phyloP scores from a whole-genome alignment of 2,329 filamentous ascomycete genomes.

The Diaporthe vexans region DNA sequence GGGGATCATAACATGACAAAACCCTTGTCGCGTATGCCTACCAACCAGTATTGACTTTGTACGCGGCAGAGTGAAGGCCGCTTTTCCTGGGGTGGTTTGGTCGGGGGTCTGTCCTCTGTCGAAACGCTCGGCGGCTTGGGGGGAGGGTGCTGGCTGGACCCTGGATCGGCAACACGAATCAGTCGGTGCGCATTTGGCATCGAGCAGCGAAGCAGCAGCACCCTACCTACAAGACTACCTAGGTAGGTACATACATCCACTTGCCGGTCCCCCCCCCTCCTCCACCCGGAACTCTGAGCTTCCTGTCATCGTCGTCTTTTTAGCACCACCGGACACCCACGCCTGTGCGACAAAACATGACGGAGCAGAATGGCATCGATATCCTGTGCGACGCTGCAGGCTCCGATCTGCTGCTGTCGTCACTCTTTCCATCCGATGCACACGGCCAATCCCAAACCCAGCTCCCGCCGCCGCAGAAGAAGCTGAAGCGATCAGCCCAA shows the following conservation, averaged over 20 bases:
- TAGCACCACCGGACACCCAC: slow-evolving; percentile 7
- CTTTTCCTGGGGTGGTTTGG: not conserved
- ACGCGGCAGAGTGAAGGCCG: not conserved
- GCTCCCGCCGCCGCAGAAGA: slow-evolving; percentile 27
- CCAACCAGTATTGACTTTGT: too few species aligned
- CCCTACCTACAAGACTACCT: too few species aligned
- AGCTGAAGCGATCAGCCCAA: slow-evolving; percentile 39
- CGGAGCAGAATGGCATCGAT: slow-evolving; percentile 48
- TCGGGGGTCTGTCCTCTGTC: not conserved
- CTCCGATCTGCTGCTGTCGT: slow-evolving; percentile 36
- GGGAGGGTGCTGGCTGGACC: not conserved
- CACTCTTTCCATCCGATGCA: not conserved
- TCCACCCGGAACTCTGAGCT: slow-evolving; percentile 35
- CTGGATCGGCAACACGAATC: slow-evolving; percentile 4
- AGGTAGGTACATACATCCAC: not conserved
- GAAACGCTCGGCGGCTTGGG: slow-evolving; percentile 13
- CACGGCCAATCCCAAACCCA: slow-evolving; percentile 36
- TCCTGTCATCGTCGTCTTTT: not conserved
- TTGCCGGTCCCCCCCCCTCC: slow-evolving; percentile 29
- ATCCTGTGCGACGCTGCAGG: slow-evolving; percentile 50
- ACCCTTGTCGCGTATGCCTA: not conserved
- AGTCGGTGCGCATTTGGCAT: not conserved
- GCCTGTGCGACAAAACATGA: slow-evolving; percentile 43
- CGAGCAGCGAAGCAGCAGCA: not conserved
- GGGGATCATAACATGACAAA: too few species aligned